Evolutionary conservation across 2,329 filamentous ascomycete genomes (phyloP), one percentile per base, ranked within the genome.

Genomic region (Phyllachora maydis): DNA sequence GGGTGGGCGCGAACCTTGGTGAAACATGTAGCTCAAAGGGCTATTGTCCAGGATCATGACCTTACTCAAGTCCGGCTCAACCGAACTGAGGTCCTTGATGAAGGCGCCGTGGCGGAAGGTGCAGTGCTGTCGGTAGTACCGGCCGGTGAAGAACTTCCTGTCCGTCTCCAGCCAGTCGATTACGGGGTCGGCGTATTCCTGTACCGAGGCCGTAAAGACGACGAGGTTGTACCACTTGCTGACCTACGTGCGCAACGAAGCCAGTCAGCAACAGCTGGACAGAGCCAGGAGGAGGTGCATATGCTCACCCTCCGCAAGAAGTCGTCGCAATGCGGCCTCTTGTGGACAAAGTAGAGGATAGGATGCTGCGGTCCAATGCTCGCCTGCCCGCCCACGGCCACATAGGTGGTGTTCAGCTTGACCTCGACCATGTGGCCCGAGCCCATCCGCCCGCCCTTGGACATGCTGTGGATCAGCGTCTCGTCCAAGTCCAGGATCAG

Each of bases 41-140:
- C 82, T 93, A 44, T 98, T 98, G 54, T 98, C 88, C 48, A 98
- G 58, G 45, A 98, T 98, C 76, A 95, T 92, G 30, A 98, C 88
- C 50, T 82, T 90, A 52, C 83, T 93, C 41, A 98, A 55, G 46
- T 98, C 88, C 11, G 88, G 83, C 57, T 98, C 88, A 19, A 98
- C 82, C 26, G 81, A 79, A 45, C 81, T 88, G 27, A 98, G 57
- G 49, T 98, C 88, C 49, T 98, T 98, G 57, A 98, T 95, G 43
- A 93, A 98, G 16, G 85, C 83, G 23, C 85, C 85, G 37, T 93
- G 88, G 25, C 88, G 66, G 42, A 81, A 82, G 12, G 88, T 95
- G 56, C 88, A 98, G 49, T 98, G 85, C 46, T 98, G 88, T 26
- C 88, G 68, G 49, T 98, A 98, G 52, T 88, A 95, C 35, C 88